Evolutionary conservation across 2,329 filamentous ascomycete species (phyloP), one percentile per base, ranked within the genome.

Genomic region (Aureobasidium sp.): DNA sequence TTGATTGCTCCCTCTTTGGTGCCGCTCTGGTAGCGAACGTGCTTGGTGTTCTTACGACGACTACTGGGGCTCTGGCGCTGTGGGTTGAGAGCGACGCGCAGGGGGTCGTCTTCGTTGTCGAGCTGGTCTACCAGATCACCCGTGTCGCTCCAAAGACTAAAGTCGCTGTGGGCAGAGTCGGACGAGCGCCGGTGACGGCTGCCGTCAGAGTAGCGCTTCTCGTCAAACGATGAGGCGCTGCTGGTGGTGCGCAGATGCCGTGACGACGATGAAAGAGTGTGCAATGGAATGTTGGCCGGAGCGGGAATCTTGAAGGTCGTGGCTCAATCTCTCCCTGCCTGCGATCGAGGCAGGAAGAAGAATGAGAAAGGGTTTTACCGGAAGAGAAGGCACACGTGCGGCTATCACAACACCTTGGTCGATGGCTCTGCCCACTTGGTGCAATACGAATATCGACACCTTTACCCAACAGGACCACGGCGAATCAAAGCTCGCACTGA

Each of bases 41-140:
- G 51, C 51, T 55, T 55, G 34, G 15, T 90, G 67, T 81, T 80
- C 62, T 80, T 76, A 58, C 71, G 73, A 61, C 67, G 68, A 61
- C 69, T 61, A 36, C 63, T 41, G n/a, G 42, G 55, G n/a, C 34
- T 52, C 20, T 41, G 34, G 42, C n/a, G 27, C 27, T 45, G 45
- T 4, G 52, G 34, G 22, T 57, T 64, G 93, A 58, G 42, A 48
- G 57, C 57, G 8, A 15, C 81, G 70, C 84, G 87, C 68, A 96
- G 82, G 64, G 91, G 90, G 74, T 96, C 90, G 76, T 93, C 86
- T 71, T 87, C 86, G 79, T 89, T 87, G 70, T 85, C 89, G 69
- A 92, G 82, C 81, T 95, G 93, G 79, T 97, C 93, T 71, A 90
- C 91, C 70, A 97, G 85, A 77, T 97, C 94, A 72, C 91, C 93